Evolutionary conservation across 441 rosid genomes (phyloP), one percentile per base, ranked within the genome.

Genomic region (Macaranga tanarius): DNA sequence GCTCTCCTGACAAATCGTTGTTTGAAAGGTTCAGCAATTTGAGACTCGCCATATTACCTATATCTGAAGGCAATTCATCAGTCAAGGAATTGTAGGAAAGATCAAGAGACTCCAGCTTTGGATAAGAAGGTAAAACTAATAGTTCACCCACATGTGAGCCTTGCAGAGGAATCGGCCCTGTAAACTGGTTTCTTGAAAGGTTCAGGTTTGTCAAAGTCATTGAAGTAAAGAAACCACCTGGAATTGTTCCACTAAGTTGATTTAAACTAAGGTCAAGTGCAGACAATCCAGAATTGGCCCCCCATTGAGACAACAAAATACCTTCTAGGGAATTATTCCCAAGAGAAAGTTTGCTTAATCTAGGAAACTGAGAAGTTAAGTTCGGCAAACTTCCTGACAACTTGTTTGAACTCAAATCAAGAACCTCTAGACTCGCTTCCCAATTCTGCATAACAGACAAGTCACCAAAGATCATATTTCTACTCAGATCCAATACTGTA

Each of bases 331-430:
- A 87, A 76, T 94, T 94, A 79, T 88, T 82, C 63, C 87, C 69
- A 68, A 94, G 85, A 69, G 77, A 89, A 75, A 94, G 82, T 8
- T 75, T 80, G 62, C 70, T 85, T 76, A 94, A 81, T 63, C 83
- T 84, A 38, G 75, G 76, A 82, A 84, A 88, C 55, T 77, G 84
- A 69, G 89, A 79, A 73, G 81, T 80, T 74, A 84, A 81, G 74
- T 86, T 82, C 16, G 95, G 85, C 62, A 92, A 66, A 83, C 77
- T 83, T 83, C 99, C 97, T 4, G 87, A 84, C 76, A 94, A 84
- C n/a, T 70, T 76, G 80, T 94, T 94, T 62, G 95, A 88, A 80
- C 99, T 91, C 85, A 94, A 80, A 85, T 94, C 97, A 75, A 94
- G 82, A 83, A 80, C 55, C 79, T 90, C 91, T 40, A 89, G 76